A percentile compares a stretch with the other conserved stretches of the same genome.
phyloP scores from a whole-genome alignment of 257 asterid species.

The Jacaranda copaia region DNA sequence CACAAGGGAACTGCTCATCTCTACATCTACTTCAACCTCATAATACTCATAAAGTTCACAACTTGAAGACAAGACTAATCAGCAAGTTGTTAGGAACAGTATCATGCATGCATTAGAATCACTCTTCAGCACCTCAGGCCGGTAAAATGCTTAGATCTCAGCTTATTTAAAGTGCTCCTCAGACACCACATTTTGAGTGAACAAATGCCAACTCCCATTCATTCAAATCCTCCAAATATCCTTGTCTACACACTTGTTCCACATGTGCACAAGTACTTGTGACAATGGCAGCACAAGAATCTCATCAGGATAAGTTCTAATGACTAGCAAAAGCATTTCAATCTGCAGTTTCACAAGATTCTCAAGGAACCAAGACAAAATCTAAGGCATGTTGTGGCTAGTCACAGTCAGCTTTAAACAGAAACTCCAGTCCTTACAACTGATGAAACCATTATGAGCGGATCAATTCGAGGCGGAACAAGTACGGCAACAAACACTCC shows the following conservation, averaged over 20 bases:
- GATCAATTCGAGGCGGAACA: neutral
- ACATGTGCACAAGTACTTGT: neutral
- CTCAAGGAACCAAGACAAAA: neutral
- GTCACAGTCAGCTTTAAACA: neutral
- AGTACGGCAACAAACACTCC: neutral
- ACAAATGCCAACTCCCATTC: neutral
- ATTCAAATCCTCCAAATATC: neutral
- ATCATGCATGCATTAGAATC: neutral
- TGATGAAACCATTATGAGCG: neutral
- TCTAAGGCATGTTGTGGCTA: neutral
- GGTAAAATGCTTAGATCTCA: neutral
- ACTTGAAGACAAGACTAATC: neutral
- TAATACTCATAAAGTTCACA: neutral
- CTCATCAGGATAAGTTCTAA: neutral
- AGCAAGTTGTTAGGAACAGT: neutral
- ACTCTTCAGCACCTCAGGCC: neutral
- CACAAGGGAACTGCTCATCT: neutral
- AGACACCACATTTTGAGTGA: neutral
- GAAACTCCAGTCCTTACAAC: neutral
- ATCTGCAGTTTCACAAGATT: neutral
- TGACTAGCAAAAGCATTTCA: neutral
- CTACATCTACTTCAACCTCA: neutral
- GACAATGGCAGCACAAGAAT: neutral
- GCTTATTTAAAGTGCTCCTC: neutral
- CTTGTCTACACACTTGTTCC: neutral